Evolutionary conservation across 495 filamentous ascomycete genomes (phyloP), one percentile per base, ranked within the genome.

Genomic region (Halenospora varia): DNA sequence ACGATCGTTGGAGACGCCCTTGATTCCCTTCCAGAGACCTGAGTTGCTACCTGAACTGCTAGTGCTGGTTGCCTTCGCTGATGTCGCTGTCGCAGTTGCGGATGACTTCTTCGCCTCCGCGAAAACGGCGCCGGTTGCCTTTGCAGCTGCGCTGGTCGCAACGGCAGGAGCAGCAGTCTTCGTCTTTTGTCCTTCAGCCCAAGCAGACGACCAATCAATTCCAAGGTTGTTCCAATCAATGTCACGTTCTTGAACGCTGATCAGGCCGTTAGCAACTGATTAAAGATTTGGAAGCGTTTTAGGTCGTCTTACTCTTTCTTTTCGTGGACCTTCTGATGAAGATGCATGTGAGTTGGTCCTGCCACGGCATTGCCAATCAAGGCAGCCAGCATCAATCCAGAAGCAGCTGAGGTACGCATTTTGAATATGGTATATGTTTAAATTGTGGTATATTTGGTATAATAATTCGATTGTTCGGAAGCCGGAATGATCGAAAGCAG

Each of bases 191-290:
- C 60, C 63, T 26, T 51, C 54, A 13, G 22, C 42, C 13, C 45
- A 66, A 8, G 63, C 63, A 49, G 63, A 57, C 3, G 50, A 9
- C 63, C 63, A 66, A 54, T 66, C 54, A 48, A 66, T 61, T 11
- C 57, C 63, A 56, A 66, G 47, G n/a, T 53, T 35, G 29, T 58
- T n/a, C 60, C 60, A 66, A 44, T 66, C 41, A 44, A 66, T 52
- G 15, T 48, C 35, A n/a, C 9, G 13, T 56, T 54, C 59, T 35
- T 62, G 42, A 48, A 66, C 63, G 53, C 51, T 58, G n/a, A 26
- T 25, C 48, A 11, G 9, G 13, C 10, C 19, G 13, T 25, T 19
- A 25, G 25, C 1, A 4, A 51, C 26, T 2, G 20, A 13, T 26
- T 23, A 6, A 4, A 6, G 4, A 46, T 9, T 8, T 46, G 13